phyloP scores from a whole-genome alignment of 169 alveolate species.

The Plasmodium relictum region DNA sequence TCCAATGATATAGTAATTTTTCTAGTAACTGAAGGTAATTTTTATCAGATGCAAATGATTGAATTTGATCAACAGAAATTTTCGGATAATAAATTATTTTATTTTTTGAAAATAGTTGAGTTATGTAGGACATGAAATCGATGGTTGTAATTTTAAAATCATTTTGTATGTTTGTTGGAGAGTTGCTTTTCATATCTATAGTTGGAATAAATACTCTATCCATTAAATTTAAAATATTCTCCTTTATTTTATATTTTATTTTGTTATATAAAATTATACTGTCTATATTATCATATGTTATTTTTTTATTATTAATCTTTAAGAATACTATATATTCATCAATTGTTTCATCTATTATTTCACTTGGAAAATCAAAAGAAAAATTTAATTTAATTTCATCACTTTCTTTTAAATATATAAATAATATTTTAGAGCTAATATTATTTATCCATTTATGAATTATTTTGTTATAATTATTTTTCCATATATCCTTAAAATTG shows the following conservation, averaged over 20 bases:
- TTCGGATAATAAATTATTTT: constrained; percentile 70
- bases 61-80: constrained; percentile 22
- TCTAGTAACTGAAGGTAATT: constrained; percentile 54
- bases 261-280: constrained; percentile 45
- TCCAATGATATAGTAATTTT: constrained; percentile 60
- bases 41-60: constrained; percentile 28
- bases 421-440: constrained; percentile 42
- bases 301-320: constrained; percentile 47
- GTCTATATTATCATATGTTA: constrained; percentile 65
- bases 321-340: constrained; percentile 62
- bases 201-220: constrained; percentile 67
- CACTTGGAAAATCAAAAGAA: constrained; percentile 61
- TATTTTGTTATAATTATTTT: constrained; percentile 43
- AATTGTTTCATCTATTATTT: constrained; percentile 57
- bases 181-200: constrained; percentile 55
- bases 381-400: constrained; percentile 19
- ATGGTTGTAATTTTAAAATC: constrained; percentile 69
- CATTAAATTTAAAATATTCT: constrained; percentile 69
- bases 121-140: constrained; percentile 71
- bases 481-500: constrained; percentile 45
- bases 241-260: constrained; percentile 53
- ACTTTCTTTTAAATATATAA: constrained; percentile 28
- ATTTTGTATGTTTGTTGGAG: constrained; percentile 62
- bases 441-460: constrained; percentile 39
- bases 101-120: constrained; percentile 57